Evolutionary conservation across 176 grass and related monocot genomes (phyloP).

Genomic region (Ensete glaucum): DNA sequence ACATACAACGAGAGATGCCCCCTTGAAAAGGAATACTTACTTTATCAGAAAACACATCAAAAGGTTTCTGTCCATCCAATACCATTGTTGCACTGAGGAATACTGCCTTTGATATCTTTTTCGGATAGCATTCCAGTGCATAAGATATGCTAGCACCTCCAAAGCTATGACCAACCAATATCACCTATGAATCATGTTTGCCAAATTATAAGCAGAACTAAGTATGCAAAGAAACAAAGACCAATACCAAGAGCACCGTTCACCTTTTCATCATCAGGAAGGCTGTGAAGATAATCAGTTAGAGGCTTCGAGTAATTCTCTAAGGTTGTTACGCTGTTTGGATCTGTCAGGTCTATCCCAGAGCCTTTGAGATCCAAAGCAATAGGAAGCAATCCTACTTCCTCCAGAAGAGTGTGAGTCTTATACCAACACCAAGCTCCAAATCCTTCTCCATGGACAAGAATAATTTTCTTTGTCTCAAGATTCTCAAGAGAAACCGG

Average conservation of each 20-base stretch:
- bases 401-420: conserved; percentile 82
- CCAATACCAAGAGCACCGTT: conserved; percentile 9
- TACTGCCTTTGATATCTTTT: conserved; percentile 83
- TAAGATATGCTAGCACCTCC: conserved; percentile 87
- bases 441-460: conserved; percentile 98
- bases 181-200: conserved; percentile 38
- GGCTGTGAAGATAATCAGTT: conserved; percentile 58
- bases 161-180: conserved; percentile 91
- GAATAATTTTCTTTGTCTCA: conserved; percentile 87
- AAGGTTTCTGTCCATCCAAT: conserved; percentile 78
- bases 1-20: neutral
- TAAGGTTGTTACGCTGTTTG: conserved; percentile 70
- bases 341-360: conserved; percentile 74
- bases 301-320: conserved; percentile 81
- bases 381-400: conserved; percentile 71
- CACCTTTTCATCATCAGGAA: conserved; percentile 38
- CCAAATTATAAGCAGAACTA: neutral
- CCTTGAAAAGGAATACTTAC: conserved; percentile 20
- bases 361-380: conserved; percentile 86
- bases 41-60: conserved; percentile 71
- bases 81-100: conserved; percentile 93
- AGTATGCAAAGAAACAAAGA: neutral
- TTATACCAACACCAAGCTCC: conserved; percentile 99
- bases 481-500: conserved; percentile 68
- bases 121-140: conserved; percentile 49